Evolutionary conservation across 2,329 filamentous ascomycete species (phyloP).

Genomic region (Alternaria dauci): DNA sequence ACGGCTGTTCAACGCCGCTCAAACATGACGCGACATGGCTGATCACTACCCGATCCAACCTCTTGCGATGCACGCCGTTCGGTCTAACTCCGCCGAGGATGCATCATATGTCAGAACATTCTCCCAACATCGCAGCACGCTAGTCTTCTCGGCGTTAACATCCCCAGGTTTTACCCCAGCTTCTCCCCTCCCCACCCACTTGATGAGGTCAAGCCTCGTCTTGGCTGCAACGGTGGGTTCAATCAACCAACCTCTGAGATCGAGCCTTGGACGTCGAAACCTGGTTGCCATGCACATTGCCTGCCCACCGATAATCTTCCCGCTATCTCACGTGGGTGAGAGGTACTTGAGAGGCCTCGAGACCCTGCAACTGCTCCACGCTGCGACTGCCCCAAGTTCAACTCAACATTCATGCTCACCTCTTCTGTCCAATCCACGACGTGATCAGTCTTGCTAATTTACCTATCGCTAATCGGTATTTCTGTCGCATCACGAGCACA

Average conservation of each 20-base stretch:
- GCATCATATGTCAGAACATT: conserved; percentile 18
- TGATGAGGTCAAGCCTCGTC: conserved; percentile 19
- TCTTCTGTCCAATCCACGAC: not conserved
- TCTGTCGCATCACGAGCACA: conserved; percentile 5
- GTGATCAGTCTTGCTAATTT: not conserved
- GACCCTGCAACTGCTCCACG: not conserved
- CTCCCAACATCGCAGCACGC: conserved; percentile 18
- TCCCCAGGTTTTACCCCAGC: conserved; percentile 33
- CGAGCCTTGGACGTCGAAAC: conserved; percentile 9
- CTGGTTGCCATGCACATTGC: conserved; percentile 21
- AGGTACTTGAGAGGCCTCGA: conserved; percentile 19
- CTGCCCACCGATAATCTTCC: not conserved
- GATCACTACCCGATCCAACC: conserved; percentile 15
- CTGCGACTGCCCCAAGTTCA: not conserved
- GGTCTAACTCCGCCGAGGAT: conserved; percentile 27
- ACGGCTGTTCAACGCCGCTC: not conserved
- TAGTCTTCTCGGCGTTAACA: conserved; percentile 15
- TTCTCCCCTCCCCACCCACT: conserved; percentile 24
- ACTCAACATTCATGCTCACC: not conserved
- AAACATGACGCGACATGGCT: conserved; percentile 1
- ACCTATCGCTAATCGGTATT: not conserved
- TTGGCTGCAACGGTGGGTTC: conserved; percentile 26
- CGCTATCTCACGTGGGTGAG: conserved; percentile 1
- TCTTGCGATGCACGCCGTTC: conserved; percentile 15
- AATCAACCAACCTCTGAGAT: conserved; percentile 17